A percentile compares a stretch with the other conserved stretches of the same genome.
Conservation (phyloP, 2,329 filamentous ascomycete species). For the Dactylellina haptotyla region DNA sequence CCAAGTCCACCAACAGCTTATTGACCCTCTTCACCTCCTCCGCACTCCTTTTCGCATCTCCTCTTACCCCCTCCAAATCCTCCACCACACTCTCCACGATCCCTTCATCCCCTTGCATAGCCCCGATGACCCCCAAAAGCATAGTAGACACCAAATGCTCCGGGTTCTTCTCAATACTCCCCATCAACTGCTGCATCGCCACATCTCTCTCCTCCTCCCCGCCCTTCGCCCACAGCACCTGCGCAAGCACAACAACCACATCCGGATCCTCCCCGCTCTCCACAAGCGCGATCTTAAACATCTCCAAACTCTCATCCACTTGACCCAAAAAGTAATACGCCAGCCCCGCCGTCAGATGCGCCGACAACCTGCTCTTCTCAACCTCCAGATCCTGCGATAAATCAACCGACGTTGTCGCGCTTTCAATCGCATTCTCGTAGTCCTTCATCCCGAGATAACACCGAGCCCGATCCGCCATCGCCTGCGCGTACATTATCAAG, state of each 20-base stretch:
- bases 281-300: conserved; percentile 81
- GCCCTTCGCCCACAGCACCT: conserved; percentile 92
- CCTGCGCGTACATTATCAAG: conserved; percentile 80
- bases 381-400: conserved; percentile 78
- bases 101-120: conserved; percentile 81
- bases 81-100: conserved; percentile 81
- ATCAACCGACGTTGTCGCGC: conserved; percentile 81
- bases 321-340: conserved; percentile 77
- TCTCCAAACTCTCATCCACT: conserved; percentile 76
- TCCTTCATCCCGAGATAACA: conserved; percentile 76
- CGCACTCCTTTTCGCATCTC: conserved; percentile 71
- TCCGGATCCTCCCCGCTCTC: conserved; percentile 82
- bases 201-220: conserved; percentile 77
- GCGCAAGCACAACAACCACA: conserved; percentile 84
- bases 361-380: conserved; percentile 78
- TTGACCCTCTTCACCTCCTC: conserved; percentile 76
- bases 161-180: conserved; percentile 74
- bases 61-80: conserved; percentile 78
- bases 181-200: conserved; percentile 82
- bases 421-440: conserved; percentile 77
- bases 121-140: conserved; percentile 82
- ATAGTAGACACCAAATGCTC: conserved; percentile 82
- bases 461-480: conserved; percentile 87
- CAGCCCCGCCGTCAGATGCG: conserved; percentile 84
- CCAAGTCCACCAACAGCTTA: conserved; percentile 78